Base-by-base conservation (phyloP, 2,329 filamentous ascomycete species). In the Rachicladosporium sp. region DNA sequence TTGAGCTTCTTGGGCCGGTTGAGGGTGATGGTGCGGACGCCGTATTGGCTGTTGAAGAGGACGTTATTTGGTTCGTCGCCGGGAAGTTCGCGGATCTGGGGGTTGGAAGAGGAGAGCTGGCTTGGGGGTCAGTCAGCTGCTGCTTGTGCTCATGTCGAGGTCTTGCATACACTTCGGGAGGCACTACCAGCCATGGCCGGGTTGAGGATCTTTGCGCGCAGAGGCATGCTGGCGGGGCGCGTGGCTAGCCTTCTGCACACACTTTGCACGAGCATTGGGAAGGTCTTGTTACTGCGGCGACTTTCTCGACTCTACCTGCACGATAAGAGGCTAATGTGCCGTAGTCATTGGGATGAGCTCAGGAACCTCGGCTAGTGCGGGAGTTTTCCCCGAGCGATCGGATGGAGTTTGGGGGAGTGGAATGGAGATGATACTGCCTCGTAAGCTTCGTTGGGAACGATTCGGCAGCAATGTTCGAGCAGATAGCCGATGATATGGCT, bases 1-100 rank as follows among this genome's bases (percentile, higher is more conserved):
- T 98, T 96, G 60, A 87, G 74, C 68, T 95, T 94, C 57, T 75
- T 72, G 4, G 89, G 91, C 43, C 91, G 80, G 69, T 98, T 98
- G 51, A 98, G 82, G 66, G 94, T 82, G 56, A 98, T 80, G 51
- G 82, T 87, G 46, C 91, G 84, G 37, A 96, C 74, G 47, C 91
- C 91, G 63, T 91, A 94, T 53, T 82, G 73, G 57, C 78, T 86
- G 63, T 78, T 78, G 72, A 98, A 98, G 44, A 94, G 70, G 50
- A 98, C 91, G 74, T 98, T 91, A 59, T 93, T 80, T 46, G 80
- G 70, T 38, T 87, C 79, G 62, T 95, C 86, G 43, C 66, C 73
- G 15, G 72, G 69, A 38, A 74, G 68, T 51, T 81, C 73, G 55
- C 70, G 74, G 46, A 57, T 58, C 9, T 46, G 46, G 19, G 46